These are phyloP conservation scores for Skeletonema tropicum DNA, from an alignment of 108 stramenopile species.

Conservation along the genomic window DNA sequence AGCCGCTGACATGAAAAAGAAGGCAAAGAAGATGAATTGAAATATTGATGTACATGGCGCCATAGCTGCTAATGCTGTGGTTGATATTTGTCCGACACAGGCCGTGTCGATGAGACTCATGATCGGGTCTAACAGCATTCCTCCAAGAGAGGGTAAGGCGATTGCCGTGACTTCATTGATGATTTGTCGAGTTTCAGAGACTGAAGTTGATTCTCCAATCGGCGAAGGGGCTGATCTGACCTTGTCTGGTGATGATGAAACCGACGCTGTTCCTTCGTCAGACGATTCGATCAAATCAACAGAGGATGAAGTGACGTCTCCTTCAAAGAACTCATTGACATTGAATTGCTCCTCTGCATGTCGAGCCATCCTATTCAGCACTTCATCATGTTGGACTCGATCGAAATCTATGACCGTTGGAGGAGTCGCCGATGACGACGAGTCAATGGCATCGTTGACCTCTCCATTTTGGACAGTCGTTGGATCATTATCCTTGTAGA, in stretches of 20 bases:
- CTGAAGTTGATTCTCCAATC: not conserved
- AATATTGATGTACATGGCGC: constrained; percentile 55
- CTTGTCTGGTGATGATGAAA: not conserved
- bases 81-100: constrained; percentile 52
- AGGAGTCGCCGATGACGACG: not conserved
- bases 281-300: no score
- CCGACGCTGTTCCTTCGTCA: not conserved
- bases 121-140: constrained; percentile 52
- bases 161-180: constrained; percentile 26
- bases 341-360: not conserved
- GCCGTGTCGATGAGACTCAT: constrained; percentile 60
- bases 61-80: constrained; percentile 49
- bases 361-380: not conserved
- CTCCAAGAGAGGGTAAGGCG: constrained; percentile 36
- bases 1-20: constrained; percentile 46
- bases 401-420: not conserved
- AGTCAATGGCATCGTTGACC: not conserved
- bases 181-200: constrained; percentile 13
- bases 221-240: not conserved
- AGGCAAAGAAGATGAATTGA: constrained; percentile 51
- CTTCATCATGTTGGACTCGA: not conserved
- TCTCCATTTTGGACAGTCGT: not conserved
- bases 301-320: no score
- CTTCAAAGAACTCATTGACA: not conserved
- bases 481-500: not conserved